phyloP scores from a whole-genome alignment of 2,329 filamentous ascomycete genomes.

The Lecanicillium sp. region DNA sequence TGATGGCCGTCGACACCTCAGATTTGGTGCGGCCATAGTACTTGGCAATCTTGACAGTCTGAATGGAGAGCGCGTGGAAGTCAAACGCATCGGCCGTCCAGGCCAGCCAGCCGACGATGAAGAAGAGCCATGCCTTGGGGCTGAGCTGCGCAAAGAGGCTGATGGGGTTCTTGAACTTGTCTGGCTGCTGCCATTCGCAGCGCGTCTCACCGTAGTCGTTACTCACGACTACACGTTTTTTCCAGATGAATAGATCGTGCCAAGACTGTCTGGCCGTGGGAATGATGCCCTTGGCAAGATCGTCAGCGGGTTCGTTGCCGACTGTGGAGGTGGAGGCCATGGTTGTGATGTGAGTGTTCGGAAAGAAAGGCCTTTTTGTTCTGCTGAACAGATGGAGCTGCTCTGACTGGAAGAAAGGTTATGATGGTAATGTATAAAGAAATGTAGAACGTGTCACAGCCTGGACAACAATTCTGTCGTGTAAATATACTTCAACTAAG shows the following conservation, averaged over 20 bases:
- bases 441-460: no score
- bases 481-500: no score
- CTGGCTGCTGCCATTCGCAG: constrained; percentile 63
- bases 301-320: constrained; percentile 53
- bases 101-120: constrained; percentile 65
- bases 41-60: constrained; percentile 61
- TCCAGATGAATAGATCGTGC: constrained; percentile 64
- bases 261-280: constrained; percentile 60
- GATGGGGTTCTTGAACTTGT: constrained; percentile 64
- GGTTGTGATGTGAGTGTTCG: no score
- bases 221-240: constrained; percentile 62
- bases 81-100: constrained; percentile 83
- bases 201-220: constrained; percentile 59
- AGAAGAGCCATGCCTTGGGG: constrained; percentile 65
- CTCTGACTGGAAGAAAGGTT: no score
- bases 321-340: not conserved
- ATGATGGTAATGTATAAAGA: no score
- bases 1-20: constrained; percentile 68
- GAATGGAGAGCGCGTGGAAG: constrained; percentile 75
- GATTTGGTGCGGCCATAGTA: constrained; percentile 51
- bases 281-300: constrained; percentile 58
- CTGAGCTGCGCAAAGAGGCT: constrained; percentile 59
- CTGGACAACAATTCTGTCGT: no score
- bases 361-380: no score
- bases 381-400: no score